These are phyloP conservation scores for Trichoderma sp. DNA, from an alignment of 2,329 filamentous ascomycete genomes.

Conservation along the genomic window DNA sequence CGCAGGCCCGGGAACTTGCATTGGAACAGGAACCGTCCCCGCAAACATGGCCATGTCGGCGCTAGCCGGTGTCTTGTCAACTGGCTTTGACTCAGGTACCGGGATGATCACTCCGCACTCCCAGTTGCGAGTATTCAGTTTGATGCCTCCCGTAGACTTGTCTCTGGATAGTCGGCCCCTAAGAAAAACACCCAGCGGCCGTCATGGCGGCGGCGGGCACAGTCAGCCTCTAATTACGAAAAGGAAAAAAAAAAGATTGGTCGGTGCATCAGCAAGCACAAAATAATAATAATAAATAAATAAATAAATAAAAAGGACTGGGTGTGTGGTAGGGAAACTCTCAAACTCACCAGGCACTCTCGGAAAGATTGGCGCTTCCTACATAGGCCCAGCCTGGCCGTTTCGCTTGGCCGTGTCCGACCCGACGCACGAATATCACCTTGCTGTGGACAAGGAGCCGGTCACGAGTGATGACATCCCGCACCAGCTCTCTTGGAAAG, in stretches of 20 bases:
- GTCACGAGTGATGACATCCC: slow-evolving; percentile 65
- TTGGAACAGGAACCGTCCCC: slow-evolving; percentile 59
- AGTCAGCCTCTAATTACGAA: slow-evolving; percentile 22
- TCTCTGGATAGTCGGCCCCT: slow-evolving; percentile 79
- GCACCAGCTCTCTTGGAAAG: slow-evolving; percentile 70
- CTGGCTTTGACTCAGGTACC: slow-evolving; percentile 35
- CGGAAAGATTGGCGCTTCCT: slow-evolving; percentile 87
- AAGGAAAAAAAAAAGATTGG: not conserved
- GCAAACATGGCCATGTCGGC: slow-evolving; percentile 45
- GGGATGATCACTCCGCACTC: slow-evolving; percentile 86
- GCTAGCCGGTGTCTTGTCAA: slow-evolving; percentile 21
- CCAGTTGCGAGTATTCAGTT: slow-evolving; percentile 87
- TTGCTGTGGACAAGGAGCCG: slow-evolving; percentile 90
- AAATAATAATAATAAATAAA: too few relatives aligned
- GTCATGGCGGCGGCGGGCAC: slow-evolving; percentile 24
- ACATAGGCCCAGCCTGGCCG: slow-evolving; percentile 72
- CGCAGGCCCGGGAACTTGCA: slow-evolving; percentile 54
- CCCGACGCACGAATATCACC: slow-evolving; percentile 52
- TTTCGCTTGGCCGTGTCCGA: slow-evolving; percentile 10
- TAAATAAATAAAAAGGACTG: not conserved
- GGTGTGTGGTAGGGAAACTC: not conserved
- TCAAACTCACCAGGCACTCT: slow-evolving; percentile 77
- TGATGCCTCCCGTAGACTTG: slow-evolving; percentile 61
- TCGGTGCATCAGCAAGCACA: slow-evolving; percentile 1
- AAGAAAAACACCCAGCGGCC: slow-evolving; percentile 18